These are phyloP conservation scores for Tolypocladium guangdongense DNA, from an alignment of 2,329 filamentous ascomycete genomes.

Conservation along the genomic window DNA sequence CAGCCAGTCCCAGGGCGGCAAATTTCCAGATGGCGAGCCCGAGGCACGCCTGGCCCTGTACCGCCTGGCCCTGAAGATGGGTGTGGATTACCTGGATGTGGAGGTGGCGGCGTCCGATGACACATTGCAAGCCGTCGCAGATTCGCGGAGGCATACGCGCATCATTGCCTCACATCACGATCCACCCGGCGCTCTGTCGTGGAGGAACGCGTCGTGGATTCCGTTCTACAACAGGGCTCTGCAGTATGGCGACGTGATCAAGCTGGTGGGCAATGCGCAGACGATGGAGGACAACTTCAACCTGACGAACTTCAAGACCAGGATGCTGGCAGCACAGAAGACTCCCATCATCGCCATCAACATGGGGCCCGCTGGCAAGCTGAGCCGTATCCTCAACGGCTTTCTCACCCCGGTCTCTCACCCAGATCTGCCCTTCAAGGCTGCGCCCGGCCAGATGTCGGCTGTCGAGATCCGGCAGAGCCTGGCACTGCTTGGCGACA, in stretches of 20 bases:
- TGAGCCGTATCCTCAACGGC: slow-evolving; percentile 79
- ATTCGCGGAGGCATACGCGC: slow-evolving; percentile 58
- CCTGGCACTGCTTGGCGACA: slow-evolving; percentile 67
- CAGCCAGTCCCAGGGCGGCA: slow-evolving; percentile 75
- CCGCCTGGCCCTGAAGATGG: slow-evolving; percentile 65
- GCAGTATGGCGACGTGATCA: slow-evolving; percentile 86
- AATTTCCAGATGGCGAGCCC: slow-evolving; percentile 67
- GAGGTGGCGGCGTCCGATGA: slow-evolving; percentile 77
- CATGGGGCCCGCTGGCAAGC: slow-evolving; percentile 80
- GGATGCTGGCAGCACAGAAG: slow-evolving; percentile 60
- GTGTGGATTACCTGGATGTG: slow-evolving; percentile 85
- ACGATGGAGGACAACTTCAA: slow-evolving; percentile 77
- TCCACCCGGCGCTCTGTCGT: slow-evolving; percentile 65
- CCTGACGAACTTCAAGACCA: slow-evolving; percentile 68
- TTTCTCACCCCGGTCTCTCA: slow-evolving; percentile 96
- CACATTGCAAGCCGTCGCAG: slow-evolving; percentile 58
- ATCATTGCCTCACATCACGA: slow-evolving; percentile 97
- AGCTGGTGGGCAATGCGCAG: slow-evolving; percentile 75
- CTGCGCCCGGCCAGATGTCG: slow-evolving; percentile 86
- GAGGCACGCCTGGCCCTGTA: slow-evolving; percentile 68
- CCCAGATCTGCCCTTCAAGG: slow-evolving; percentile 78
- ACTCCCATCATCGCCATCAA: slow-evolving; percentile 91
- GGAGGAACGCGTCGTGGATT: slow-evolving; percentile 90
- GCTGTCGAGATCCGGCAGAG: slow-evolving; percentile 77
- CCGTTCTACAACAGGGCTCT: slow-evolving; percentile 81